These are phyloP conservation scores for Lepidium africanum DNA, from an alignment of 345 rosid genomes.

Conservation along the genomic window DNA sequence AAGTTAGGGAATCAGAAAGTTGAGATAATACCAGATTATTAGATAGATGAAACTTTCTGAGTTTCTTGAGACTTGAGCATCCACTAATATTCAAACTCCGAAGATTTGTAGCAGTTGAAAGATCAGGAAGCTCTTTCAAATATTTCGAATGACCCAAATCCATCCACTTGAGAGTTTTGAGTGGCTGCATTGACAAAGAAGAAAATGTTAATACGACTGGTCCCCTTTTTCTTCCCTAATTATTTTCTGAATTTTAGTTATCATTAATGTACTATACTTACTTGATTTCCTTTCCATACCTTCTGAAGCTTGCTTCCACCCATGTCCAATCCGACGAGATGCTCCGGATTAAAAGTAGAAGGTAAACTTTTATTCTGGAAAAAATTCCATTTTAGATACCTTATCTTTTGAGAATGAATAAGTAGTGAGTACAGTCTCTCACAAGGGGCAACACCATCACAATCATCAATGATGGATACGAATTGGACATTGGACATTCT, in stretches of 20 bases:
- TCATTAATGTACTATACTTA: background rate
- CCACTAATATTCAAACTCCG: accelerated
- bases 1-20: background rate
- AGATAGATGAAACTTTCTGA: background rate
- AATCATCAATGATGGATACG: background rate
- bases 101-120: background rate
- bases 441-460: too few relatives aligned
- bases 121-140: background rate
- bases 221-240: background rate
- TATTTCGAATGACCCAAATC: background rate
- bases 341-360: background rate
- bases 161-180: background rate
- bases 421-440: background rate
- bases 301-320: background rate
- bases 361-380: constrained; percentile 10
- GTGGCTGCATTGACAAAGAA: background rate
- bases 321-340: background rate
- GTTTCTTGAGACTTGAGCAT: background rate
- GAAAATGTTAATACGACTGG: background rate
- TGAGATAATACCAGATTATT: background rate
- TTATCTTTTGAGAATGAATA: background rate
- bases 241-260: background rate
- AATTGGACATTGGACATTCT: background rate
- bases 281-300: constrained; percentile 9
- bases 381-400: background rate